These are phyloP conservation scores for Torulaspora gathmanii DNA, from an alignment of 805 yeast species.

Conservation along the genomic window DNA sequence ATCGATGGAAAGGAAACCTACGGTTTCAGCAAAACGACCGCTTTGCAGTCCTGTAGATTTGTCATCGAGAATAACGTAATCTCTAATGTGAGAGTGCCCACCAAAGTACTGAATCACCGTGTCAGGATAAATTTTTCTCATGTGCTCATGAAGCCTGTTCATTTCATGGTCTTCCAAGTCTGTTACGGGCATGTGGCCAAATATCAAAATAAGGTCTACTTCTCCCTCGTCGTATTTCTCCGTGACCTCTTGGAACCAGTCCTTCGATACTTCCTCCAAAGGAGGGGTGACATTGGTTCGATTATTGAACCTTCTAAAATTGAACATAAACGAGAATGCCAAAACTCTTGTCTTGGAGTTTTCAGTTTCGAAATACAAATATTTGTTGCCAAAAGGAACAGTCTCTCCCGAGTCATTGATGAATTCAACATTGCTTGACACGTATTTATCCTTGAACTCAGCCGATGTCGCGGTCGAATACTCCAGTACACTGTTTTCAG, in stretches of 20 bases:
- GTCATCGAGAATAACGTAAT: conserved; percentile 64
- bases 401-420: conserved; percentile 39
- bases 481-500: conserved; percentile 62
- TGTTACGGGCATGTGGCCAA: conserved; percentile 74
- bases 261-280: conserved; percentile 48
- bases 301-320: conserved; percentile 58
- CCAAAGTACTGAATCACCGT: conserved; percentile 80
- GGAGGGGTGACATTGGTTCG: conserved; percentile 59
- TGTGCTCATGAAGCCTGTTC: conserved; percentile 35
- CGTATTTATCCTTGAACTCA: conserved; percentile 56
- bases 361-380: conserved; percentile 60
- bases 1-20: conserved; percentile 76
- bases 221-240: conserved; percentile 35
- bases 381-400: conserved; percentile 66
- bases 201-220: conserved; percentile 63
- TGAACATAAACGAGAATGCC: conserved; percentile 74
- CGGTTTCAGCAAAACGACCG: conserved; percentile 88
- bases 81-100: conserved; percentile 91
- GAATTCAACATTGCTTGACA: conserved; percentile 69
- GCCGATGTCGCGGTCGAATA: conserved; percentile 49
- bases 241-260: conserved; percentile 59
- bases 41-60: conserved; percentile 78
- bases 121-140: conserved; percentile 58
- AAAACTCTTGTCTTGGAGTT: conserved; percentile 49
- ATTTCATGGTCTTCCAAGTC: conserved; percentile 37